Evolutionary conservation across 1,284 basidiomycete species (phyloP), one percentile per base, ranked within the genome.

Genomic region (Cystobasidium slooffiae): DNA sequence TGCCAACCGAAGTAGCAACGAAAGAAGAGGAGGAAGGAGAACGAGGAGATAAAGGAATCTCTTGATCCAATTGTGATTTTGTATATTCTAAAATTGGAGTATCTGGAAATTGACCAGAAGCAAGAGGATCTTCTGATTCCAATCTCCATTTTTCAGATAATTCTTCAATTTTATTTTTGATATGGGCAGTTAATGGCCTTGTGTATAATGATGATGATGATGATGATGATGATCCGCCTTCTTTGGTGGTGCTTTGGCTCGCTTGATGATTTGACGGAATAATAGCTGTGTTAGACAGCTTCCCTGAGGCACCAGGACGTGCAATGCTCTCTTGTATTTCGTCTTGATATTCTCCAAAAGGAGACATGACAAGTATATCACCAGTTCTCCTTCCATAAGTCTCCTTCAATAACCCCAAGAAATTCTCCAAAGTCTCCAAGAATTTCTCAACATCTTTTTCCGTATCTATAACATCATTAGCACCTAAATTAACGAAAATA

Each of bases 61-160:
- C 14, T 55, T 46, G 31, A n/a, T 73, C 70, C 18, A 73, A 61
- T 43, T 73, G 70, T 43, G 62, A 22, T 53, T 66, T 65, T 20
- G 70, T 61, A 47, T 64, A 52, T 43, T 73, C 70, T 9, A 73
- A 31, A 10, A 73, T 73, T 6, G 70, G 70, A 37, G 70, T 73
- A 39, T 63, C 44, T 31, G 70, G 70, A 37, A 73, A 73, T 49
- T 73, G 62, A 14, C 70, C 70, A 16, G 62, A 56, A 4, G 39
- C 31, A 22, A 73, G 59, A n/a, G 70, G 70, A 66, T 73, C 70
- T 66, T 73, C 63, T 9, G 46, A 31, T 16, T 16, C 63, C 31
- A 31, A 31, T 31, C 31, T 31, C 70, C 70, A 73, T 56, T 49
- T 20, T 63, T 73, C 16, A 37, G 20, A 14, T 49, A 73, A 18